phyloP scores from a whole-genome alignment of 345 rosid species.

The Pistacia vera region DNA sequence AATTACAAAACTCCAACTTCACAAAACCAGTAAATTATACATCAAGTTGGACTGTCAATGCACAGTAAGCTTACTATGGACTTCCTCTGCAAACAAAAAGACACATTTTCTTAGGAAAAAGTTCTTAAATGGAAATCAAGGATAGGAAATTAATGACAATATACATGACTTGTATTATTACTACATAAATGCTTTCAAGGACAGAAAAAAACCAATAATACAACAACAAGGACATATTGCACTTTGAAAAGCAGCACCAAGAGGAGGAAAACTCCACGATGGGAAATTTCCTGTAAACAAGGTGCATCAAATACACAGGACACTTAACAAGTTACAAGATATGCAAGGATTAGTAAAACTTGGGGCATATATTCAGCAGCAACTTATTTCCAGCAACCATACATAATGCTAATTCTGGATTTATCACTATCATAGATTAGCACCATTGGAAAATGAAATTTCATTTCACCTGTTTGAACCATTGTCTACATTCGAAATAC shows the following conservation, averaged over 20 bases:
- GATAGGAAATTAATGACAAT: neutral
- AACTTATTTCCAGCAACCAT: neutral
- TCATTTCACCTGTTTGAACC: conserved; percentile 73
- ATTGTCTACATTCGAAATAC: conserved; percentile 79
- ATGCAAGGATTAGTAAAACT: neutral
- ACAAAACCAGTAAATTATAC: neutral
- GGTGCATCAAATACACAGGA: neutral
- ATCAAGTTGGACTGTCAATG: neutral
- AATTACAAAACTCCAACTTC: neutral
- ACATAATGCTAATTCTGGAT: neutral
- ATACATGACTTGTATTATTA: neutral
- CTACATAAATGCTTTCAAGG: neutral
- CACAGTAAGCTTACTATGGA: neutral
- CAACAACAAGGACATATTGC: neutral
- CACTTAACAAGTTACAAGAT: conserved; percentile 4
- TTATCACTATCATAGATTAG: neutral
- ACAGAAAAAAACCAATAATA: neutral
- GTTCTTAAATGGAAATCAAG: neutral
- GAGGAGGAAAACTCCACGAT: neutral
- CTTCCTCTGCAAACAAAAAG: neutral
- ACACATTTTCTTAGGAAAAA: neutral
- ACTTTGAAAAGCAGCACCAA: neutral
- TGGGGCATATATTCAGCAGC: neutral
- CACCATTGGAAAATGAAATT: conserved; percentile 5
- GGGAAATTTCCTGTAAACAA: neutral